phyloP scores from a whole-genome alignment of 306 rosid species.

The Neltuma alba region DNA sequence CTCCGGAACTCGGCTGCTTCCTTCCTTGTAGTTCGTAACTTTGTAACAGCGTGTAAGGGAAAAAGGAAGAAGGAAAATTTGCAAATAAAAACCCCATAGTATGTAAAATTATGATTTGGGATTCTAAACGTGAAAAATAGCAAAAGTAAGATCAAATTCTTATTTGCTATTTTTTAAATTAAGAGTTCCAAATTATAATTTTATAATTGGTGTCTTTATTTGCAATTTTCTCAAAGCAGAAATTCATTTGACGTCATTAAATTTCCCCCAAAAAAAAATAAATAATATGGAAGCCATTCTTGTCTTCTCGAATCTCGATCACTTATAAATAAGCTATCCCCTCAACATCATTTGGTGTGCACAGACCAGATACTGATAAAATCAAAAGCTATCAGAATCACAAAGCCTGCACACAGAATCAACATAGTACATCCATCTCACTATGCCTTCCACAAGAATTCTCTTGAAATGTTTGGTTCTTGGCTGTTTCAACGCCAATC shows the following conservation, averaged over 20 bases:
- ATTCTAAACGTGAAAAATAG: no score
- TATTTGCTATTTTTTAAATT: no score
- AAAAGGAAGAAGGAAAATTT: no score
- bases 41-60: constrained; percentile 28
- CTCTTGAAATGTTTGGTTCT: constrained; percentile 46
- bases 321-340: constrained; percentile 36
- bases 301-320: constrained; percentile 15
- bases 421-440: not conserved
- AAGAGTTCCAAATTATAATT: no score
- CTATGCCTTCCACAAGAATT: constrained; percentile 52
- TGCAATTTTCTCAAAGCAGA: no score
- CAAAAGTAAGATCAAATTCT: no score
- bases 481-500: constrained; percentile 56
- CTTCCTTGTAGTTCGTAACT: not conserved
- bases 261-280: constrained; percentile 5
- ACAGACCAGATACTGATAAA: constrained; percentile 29
- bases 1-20: constrained; percentile 6
- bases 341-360: constrained; percentile 29
- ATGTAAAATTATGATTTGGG: no score
- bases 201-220: no score
- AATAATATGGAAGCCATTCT: constrained; percentile 5
- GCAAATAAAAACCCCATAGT: no score
- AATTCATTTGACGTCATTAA: constrained; percentile 32
- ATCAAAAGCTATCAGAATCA: constrained; percentile 31
- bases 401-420: not conserved